Evolutionary conservation across 108 stramenopile species (phyloP).

Genomic region (Poteriospumella lacustris): DNA sequence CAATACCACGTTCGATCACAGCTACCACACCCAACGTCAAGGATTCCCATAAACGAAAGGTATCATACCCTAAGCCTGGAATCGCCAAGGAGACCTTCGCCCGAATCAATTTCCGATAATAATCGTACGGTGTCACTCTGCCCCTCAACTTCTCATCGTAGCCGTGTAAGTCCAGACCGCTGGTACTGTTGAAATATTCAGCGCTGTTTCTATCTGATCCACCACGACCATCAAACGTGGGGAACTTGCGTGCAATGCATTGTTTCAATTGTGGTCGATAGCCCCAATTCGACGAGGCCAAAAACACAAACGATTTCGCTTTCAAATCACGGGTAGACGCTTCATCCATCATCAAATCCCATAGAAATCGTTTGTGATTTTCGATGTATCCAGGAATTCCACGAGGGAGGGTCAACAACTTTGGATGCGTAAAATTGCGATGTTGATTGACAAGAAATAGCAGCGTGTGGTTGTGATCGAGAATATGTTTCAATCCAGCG

Average conservation of each 20-base stretch:
- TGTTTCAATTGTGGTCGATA: background rate
- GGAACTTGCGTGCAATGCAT: background rate
- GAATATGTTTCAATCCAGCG: background rate
- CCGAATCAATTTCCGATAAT: background rate
- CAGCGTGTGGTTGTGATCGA: conserved; percentile 5
- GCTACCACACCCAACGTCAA: conserved; percentile 1
- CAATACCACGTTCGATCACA: conserved; percentile 13
- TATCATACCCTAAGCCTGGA: conserved; percentile 26
- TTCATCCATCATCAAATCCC: background rate
- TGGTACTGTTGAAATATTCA: background rate
- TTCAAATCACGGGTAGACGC: background rate
- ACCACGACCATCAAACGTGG: background rate
- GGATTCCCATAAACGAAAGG: conserved; percentile 24
- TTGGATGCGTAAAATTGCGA: conserved; percentile 24
- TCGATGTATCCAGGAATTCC: background rate
- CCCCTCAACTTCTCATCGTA: background rate
- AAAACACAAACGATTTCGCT: background rate
- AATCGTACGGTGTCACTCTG: background rate
- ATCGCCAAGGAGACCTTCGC: background rate
- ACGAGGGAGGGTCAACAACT: background rate
- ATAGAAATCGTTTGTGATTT: background rate
- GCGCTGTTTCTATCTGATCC: background rate
- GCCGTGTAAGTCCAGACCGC: background rate
- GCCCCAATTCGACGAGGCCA: conserved; percentile 1
- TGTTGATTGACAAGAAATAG: conserved; percentile 21